phyloP scores from a whole-genome alignment of 2,329 filamentous ascomycete species.

The Penicillium fuscoglaucum region DNA sequence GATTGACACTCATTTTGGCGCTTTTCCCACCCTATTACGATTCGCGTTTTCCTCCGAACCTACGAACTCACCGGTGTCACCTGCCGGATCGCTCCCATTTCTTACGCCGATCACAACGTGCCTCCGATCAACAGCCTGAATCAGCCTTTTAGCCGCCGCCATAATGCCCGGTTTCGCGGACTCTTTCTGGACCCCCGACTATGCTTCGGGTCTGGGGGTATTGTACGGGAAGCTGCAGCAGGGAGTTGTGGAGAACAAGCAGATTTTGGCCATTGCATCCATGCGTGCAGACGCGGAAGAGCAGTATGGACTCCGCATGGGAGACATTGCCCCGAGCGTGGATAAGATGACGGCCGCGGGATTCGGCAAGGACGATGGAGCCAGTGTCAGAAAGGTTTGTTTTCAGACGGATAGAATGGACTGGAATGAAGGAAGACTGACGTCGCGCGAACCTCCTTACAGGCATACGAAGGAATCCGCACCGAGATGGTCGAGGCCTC shows the following conservation, averaged over 20 bases:
- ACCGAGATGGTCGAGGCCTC: slow-evolving; percentile 89
- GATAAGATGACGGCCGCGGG: slow-evolving; percentile 75
- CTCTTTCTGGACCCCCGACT: slow-evolving; percentile 98
- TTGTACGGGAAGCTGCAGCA: slow-evolving; percentile 97
- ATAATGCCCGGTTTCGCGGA: slow-evolving; percentile 87
- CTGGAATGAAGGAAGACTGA: neutral
- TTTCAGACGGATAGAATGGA: neutral
- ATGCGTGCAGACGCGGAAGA: slow-evolving; percentile 97
- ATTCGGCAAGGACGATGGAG: slow-evolving; percentile 89
- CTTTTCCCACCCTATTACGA: neutral
- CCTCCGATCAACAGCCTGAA: neutral
- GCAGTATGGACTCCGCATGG: slow-evolving; percentile 75
- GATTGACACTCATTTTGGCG: neutral
- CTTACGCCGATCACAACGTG: slow-evolving; percentile 1
- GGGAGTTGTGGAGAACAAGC: slow-evolving; percentile 90
- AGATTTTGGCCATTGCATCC: slow-evolving; percentile 85
- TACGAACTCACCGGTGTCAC: neutral
- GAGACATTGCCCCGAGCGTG: slow-evolving; percentile 76
- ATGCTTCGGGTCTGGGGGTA: slow-evolving; percentile 91
- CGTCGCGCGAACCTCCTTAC: slow-evolving; percentile 9
- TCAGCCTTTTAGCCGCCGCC: slow-evolving; percentile 21
- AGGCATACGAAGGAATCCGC: slow-evolving; percentile 94
- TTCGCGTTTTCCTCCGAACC: neutral
- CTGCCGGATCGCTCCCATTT: neutral
- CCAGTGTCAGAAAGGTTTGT: slow-evolving; percentile 86